A percentile compares a stretch with the other conserved stretches of the same genome.
Conservation (phyloP, 1,139 yeast genomes). For the Debaryomycetaceae sp. region DNA sequence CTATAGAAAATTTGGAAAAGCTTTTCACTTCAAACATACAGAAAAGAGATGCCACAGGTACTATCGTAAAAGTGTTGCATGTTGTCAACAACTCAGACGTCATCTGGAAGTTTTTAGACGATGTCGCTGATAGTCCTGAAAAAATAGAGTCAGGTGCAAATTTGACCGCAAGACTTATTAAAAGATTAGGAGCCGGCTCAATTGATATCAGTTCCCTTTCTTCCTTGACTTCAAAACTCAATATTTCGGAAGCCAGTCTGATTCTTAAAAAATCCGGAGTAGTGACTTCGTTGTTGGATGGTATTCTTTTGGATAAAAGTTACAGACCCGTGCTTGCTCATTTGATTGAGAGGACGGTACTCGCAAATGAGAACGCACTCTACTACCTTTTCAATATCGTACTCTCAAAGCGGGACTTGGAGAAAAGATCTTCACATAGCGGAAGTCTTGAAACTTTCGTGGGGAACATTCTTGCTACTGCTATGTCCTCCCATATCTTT, state of each 20-base stretch:
- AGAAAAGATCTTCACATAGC: slow-evolving; percentile 17
- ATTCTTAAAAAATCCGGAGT: slow-evolving; percentile 34
- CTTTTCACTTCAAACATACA: slow-evolving; percentile 6
- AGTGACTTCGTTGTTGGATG: slow-evolving; percentile 30
- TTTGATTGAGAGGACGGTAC: slow-evolving; percentile 29
- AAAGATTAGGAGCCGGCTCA: slow-evolving; percentile 3
- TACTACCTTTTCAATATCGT: slow-evolving; percentile 22
- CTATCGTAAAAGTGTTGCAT: slow-evolving; percentile 15
- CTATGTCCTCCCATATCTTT: slow-evolving; percentile 29
- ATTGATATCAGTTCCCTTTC: slow-evolving; percentile 3
- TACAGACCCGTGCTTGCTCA: slow-evolving; percentile 37
- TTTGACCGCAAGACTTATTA: slow-evolving; percentile 19
- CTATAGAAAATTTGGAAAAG: slow-evolving; percentile 10
- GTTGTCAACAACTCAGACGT: slow-evolving; percentile 37
- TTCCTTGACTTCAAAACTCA: slow-evolving; percentile 15
- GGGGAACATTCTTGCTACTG: slow-evolving; percentile 27
- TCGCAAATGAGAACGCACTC: slow-evolving; percentile 27
- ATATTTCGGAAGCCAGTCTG: slow-evolving; percentile 22
- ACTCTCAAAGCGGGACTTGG: slow-evolving; percentile 17
- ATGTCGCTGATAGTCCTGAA: slow-evolving; percentile 30
- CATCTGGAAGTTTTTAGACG: slow-evolving; percentile 34
- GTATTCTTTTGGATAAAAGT: slow-evolving; percentile 32
- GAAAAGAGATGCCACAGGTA: slow-evolving; percentile 21
- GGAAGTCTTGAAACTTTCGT: slow-evolving; percentile 28
- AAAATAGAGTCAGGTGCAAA: slow-evolving; percentile 30